Evolutionary conservation across 2,329 filamentous ascomycete genomes (phyloP), one percentile per base, ranked within the genome.

Genomic region (Ceratocystis cacaofunesta): DNA sequence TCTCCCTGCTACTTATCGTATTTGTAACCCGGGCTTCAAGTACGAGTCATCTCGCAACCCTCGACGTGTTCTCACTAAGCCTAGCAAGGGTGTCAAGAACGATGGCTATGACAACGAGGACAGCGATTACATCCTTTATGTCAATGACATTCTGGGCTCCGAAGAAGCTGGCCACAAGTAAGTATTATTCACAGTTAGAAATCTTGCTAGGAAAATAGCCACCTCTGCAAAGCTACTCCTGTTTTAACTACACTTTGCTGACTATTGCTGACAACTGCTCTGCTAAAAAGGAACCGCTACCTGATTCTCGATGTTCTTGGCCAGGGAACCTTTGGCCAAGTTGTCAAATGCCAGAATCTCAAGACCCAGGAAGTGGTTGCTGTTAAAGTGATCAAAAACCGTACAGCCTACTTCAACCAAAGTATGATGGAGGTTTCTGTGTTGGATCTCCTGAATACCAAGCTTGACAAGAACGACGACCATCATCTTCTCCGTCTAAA

Each of bases 341-440:
- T 99, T 41, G 94, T 99, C 68, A 99, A 99, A 76, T 99, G 94
- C 74, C 94, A 99, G 75, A 99, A 99, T 72, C 77, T 99, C 71
- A 96, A 96, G 78, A 97, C 94, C 0, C 92, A 96, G 74, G 94
- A 99, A 76, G 94, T 99, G 48, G 94, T 99, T 57, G 94, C 94
- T 2, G 94, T 99, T 70, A 99, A 99, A 77, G 94, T 99, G 65
- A 94, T 99, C 78, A 99, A 99, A 78, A 99, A 99, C 76, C 87
- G 92, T 72, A 99, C 94, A 1, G 94, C 94, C 46, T 99, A 99
- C 75, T 99, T 99, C 79, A 99, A 99, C 74, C 94, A 99, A 76
- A 97, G 94, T 75, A 99, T 99, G 94, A 99, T 99, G 94, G 94
- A 99, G 74, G 94, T 99, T 41, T 99, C 94, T 1, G 94, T 99